phyloP scores from a whole-genome alignment of 257 asterid genomes.

The Solanum sejunctum region DNA sequence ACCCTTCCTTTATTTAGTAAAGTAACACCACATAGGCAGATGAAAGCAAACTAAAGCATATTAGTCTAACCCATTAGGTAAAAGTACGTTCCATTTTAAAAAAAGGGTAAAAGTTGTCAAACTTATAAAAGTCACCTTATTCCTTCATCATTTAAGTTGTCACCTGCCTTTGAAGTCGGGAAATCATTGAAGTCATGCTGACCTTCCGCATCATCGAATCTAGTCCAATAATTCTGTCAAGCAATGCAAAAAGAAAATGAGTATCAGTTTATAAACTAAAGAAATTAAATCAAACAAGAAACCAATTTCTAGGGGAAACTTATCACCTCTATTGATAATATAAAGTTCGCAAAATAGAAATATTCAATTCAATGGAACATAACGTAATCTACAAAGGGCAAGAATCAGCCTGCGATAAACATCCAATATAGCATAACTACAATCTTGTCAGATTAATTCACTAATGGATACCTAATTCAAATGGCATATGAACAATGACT shows the following conservation, averaged over 20 bases:
- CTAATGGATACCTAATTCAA: background rate
- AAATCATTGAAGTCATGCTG: constrained; percentile 34
- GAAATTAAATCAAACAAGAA: constrained; percentile 3
- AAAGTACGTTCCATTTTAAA: background rate
- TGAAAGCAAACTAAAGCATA: background rate
- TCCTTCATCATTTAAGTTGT: constrained; percentile 17
- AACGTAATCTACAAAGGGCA: background rate
- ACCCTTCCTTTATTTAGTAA: constrained; percentile 44
- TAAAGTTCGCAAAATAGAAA: background rate
- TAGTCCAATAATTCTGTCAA: constrained; percentile 42
- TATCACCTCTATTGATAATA: background rate
- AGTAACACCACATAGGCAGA: constrained; percentile 6
- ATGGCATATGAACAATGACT: background rate
- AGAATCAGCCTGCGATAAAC: background rate
- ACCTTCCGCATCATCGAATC: constrained; percentile 43
- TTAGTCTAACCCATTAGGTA: background rate
- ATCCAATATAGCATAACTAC: background rate
- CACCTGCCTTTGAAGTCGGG: constrained; percentile 13
- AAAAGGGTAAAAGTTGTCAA: background rate
- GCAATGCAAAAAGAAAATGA: background rate
- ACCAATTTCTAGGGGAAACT: background rate
- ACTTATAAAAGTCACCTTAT: constrained; percentile 29
- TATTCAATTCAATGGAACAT: background rate
- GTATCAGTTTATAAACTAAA: background rate
- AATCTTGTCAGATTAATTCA: background rate